Evolutionary conservation across 2,329 filamentous ascomycete genomes (phyloP).

Genomic region (Nemania sp.): DNA sequence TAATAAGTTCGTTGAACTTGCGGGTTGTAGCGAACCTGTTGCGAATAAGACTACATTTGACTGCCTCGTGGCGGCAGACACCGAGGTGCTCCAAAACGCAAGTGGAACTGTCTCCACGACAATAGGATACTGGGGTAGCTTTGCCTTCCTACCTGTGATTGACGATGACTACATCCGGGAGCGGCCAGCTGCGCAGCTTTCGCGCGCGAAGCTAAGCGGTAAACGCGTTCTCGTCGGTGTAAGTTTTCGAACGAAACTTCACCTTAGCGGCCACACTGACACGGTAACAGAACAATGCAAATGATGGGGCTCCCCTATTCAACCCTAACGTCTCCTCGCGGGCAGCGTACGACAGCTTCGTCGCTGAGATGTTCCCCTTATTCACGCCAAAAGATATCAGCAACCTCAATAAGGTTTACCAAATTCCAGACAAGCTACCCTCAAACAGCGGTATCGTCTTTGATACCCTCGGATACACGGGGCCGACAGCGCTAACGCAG

Average conservation of each 20-base stretch:
- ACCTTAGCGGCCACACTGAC: background rate
- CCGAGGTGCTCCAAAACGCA: conserved; percentile 45
- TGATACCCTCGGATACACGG: conserved; percentile 53
- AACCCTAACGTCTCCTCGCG: conserved; percentile 46
- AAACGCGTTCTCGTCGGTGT: conserved; percentile 47
- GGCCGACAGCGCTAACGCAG: conserved; percentile 59
- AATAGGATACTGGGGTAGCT: conserved; percentile 46
- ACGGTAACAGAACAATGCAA: conserved; percentile 50
- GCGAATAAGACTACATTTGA: conserved; percentile 41
- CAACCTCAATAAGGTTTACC: conserved; percentile 40
- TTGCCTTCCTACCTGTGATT: conserved; percentile 48
- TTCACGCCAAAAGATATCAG: conserved; percentile 39
- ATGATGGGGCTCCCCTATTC: conserved; percentile 51
- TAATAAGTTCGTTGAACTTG: conserved; percentile 45
- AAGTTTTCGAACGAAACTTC: conserved; percentile 19
- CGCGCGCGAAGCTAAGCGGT: conserved; percentile 37
- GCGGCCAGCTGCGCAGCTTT: conserved; percentile 40
- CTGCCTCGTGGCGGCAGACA: conserved; percentile 46
- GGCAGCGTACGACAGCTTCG: conserved; percentile 44
- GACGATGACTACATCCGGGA: conserved; percentile 47
- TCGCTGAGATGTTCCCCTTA: conserved; percentile 46
- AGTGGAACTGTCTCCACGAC: conserved; percentile 48
- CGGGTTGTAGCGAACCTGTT: conserved; percentile 40
- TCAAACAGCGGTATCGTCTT: conserved; percentile 44
- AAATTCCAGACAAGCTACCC: conserved; percentile 33